phyloP scores from a whole-genome alignment of 1,284 basidiomycete species.

The Pseudozyma sp. region DNA sequence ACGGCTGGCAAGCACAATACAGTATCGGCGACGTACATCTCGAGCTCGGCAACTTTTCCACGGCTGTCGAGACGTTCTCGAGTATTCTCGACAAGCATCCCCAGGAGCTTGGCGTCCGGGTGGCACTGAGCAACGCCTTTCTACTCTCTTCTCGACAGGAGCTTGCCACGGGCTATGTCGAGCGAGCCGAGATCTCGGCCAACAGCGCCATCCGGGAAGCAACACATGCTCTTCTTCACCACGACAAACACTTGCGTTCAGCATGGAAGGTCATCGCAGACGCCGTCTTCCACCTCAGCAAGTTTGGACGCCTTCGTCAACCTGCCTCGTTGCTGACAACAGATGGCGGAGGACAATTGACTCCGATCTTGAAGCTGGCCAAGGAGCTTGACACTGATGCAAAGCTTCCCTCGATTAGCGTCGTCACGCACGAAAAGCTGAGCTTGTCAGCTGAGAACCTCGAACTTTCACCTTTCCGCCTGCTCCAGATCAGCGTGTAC shows the following conservation, averaged over 20 bases:
- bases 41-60: constrained; percentile 80
- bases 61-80: constrained; percentile 79
- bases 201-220: constrained; percentile 74
- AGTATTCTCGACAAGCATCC: constrained; percentile 75
- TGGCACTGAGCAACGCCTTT: constrained; percentile 80
- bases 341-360: constrained; percentile 14
- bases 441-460: neutral
- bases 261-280: constrained; percentile 90
- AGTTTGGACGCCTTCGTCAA: constrained; percentile 29
- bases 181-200: constrained; percentile 81
- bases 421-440: constrained; percentile 35
- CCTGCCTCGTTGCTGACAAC: constrained; percentile 5
- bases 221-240: constrained; percentile 73
- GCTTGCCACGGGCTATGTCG: constrained; percentile 77
- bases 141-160: constrained; percentile 80
- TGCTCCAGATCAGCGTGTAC: constrained; percentile 43
- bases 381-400: constrained; percentile 50
- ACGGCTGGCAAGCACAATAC: constrained; percentile 85
- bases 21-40: constrained; percentile 87
- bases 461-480: constrained; percentile 17
- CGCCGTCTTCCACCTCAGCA: constrained; percentile 73
- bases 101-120: constrained; percentile 76
- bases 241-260: constrained; percentile 67
- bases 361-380: constrained; percentile 37
- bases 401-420: constrained; percentile 54